phyloP scores from a whole-genome alignment of 1,139 yeast species.

The Lodderomyces metapsilosis region DNA sequence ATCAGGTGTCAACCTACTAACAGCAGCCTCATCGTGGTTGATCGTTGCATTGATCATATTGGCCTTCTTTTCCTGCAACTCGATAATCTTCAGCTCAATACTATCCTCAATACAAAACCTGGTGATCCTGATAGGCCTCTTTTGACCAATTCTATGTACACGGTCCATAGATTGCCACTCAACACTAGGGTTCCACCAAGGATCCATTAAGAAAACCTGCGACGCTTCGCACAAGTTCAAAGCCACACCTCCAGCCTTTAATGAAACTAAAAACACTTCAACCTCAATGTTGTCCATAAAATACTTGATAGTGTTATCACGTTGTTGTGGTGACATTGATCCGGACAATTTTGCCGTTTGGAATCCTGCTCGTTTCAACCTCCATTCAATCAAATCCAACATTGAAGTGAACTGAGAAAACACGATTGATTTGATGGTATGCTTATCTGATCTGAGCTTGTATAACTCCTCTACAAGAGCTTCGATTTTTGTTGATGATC shows the following conservation, averaged over 20 bases:
- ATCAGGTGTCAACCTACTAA: conserved; percentile 82
- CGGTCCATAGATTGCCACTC: conserved; percentile 99
- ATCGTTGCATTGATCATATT: conserved; percentile 97
- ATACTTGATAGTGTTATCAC: conserved; percentile 85
- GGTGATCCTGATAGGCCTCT: conserved; percentile 90
- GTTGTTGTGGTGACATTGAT: conserved; percentile 92
- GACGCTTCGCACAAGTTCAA: conserved; percentile 94
- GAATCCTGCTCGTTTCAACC: conserved; percentile 90
- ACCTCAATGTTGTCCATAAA: conserved; percentile 91
- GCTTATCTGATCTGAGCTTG: conserved; percentile 78
- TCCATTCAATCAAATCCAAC: conserved; percentile 95
- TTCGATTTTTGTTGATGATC: conserved; percentile 92
- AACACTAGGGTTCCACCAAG: conserved; percentile 99
- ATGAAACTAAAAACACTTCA: conserved; percentile 88
- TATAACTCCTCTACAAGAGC: conserved; percentile 92
- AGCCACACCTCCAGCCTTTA: conserved; percentile 99
- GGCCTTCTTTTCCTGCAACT: conserved; percentile 94
- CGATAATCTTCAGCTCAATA: conserved; percentile 93
- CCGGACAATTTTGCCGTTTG: conserved; percentile 92
- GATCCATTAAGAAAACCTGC: conserved; percentile 91
- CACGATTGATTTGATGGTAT: conserved; percentile 91
- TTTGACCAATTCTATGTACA: conserved; percentile 96
- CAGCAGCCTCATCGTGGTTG: conserved; percentile 87
- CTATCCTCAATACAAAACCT: conserved; percentile 93
- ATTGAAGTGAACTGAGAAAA: conserved; percentile 96